Base-by-base conservation (phyloP, 1,284 basidiomycete species). In the Melampsora abietis-canadensis region DNA sequence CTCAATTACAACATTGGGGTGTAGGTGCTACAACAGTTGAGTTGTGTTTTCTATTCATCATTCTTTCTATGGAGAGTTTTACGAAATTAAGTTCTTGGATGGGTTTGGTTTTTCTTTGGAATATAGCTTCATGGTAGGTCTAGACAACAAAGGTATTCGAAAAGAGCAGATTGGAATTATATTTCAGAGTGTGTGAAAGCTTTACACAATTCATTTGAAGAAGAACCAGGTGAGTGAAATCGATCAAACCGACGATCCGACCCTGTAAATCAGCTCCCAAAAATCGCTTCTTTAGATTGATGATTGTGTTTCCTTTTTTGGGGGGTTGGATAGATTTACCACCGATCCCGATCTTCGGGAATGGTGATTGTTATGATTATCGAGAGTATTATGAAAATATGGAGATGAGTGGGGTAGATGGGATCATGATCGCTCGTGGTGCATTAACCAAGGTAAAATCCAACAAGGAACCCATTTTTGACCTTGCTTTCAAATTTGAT, bases 351-450 rank as follows among this genome's bases (percentile, higher is more conserved):
- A 92, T 98, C 57, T 97, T 96, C 79, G 95, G 95, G 12, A 94
- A 94, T 46, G 95, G 95, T 0, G 95, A 98, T 81, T 92, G 90
- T 78, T 98, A 91, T 83, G 93, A 92, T 5, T 89, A 91, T 10
- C 85, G 91, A 77, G 89, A 88, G 76, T 94, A 94, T 81, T 90
- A 91, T 86, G 85, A 88, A 48, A 88, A 88, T 76, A 86, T 94
- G 66, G 88, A 92, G 73, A 81, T 84, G 10, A 89, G 87, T 24
- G 89, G 90, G 14, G 93, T 96, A 0, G 94, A 98, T 80, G 94
- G 94, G 5, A 86, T 96, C 67, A 98, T 98, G 95, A 86, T 98
- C 54, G 95, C 89, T 0, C 86, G 95, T 31, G 95, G 95, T 0
- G 95, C 94, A 0, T 85, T 98, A 74, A 97, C 98, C 83, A 98